phyloP scores from a whole-genome alignment of 805 yeast species.

The Metschnikowia matae region DNA sequence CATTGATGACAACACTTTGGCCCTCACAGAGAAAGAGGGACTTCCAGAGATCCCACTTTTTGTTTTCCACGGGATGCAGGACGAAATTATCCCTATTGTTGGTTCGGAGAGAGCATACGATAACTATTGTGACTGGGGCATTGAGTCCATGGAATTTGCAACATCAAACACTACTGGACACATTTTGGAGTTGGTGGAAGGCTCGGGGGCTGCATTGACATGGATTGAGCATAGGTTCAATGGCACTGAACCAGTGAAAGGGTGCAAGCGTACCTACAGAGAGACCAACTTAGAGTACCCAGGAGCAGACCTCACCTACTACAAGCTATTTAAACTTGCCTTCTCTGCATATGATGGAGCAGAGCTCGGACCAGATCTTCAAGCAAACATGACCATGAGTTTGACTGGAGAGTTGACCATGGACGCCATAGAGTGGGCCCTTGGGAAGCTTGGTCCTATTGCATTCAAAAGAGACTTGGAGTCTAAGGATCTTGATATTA shows the following conservation, averaged over 20 bases:
- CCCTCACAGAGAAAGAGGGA: constrained; percentile 4
- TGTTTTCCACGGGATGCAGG: constrained; percentile 22
- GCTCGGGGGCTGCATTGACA: constrained; percentile 12
- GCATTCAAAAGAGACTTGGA: constrained; percentile 7
- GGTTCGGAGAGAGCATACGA: constrained; percentile 20
- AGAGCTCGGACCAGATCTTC: constrained; percentile 9
- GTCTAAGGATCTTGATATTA: not conserved
- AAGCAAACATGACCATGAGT: constrained; percentile 3
- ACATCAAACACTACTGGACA: constrained; percentile 27
- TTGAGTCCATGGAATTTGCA: constrained; percentile 26
- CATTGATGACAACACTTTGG: constrained; percentile 8
- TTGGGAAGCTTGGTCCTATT: constrained; percentile 8
- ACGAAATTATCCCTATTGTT: constrained; percentile 22
- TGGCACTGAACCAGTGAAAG: constrained; percentile 11
- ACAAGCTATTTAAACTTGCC: constrained; percentile 4
- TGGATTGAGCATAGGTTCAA: constrained; percentile 14
- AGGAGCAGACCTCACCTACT: constrained; percentile 6
- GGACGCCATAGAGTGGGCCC: constrained; percentile 1
- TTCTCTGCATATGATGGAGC: constrained; percentile 1
- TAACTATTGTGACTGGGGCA: constrained; percentile 30
- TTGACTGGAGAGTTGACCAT: not conserved
- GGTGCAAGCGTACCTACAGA: constrained; percentile 9
- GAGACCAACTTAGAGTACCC: constrained; percentile 10
- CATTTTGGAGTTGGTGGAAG: constrained; percentile 18
- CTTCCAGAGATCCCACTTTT: constrained; percentile 25